These are phyloP conservation scores for Vachellia pachyceras DNA, from an alignment of 306 rosid species.

Conservation along the genomic window DNA sequence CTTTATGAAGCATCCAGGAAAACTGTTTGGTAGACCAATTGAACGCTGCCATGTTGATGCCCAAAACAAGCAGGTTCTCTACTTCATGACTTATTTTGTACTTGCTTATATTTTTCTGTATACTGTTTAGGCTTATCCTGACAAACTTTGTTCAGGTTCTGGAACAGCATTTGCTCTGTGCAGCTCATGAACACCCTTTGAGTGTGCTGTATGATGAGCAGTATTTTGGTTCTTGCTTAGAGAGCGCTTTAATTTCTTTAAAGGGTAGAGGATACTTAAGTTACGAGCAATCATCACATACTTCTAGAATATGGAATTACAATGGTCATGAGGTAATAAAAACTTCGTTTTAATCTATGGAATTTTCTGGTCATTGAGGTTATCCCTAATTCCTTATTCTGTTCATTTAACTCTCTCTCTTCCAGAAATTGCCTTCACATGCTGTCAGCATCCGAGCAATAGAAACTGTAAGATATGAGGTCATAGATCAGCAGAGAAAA, in stretches of 20 bases:
- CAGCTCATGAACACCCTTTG: constrained; percentile 82
- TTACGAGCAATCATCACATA: constrained; percentile 55
- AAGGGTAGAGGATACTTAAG: constrained; percentile 65
- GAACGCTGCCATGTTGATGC: constrained; percentile 92
- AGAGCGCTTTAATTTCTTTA: constrained; percentile 57
- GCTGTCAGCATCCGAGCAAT: constrained; percentile 82
- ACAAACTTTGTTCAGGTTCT: constrained; percentile 64
- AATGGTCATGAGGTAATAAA: constrained; percentile 74
- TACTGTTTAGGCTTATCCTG: constrained; percentile 34
- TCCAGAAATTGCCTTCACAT: constrained; percentile 81
- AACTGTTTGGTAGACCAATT: constrained; percentile 85
- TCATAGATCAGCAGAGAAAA: constrained; percentile 60
- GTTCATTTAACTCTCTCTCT: constrained; percentile 14
- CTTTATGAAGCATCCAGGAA: constrained; percentile 80
- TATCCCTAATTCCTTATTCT: constrained; percentile 26
- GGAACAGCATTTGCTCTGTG: constrained; percentile 87
- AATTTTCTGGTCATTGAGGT: constrained; percentile 37
- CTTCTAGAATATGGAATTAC: constrained; percentile 73
- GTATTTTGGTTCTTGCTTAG: constrained; percentile 74
- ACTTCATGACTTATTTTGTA: constrained; percentile 27
- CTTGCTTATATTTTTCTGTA: constrained; percentile 20
- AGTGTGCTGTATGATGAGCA: constrained; percentile 69
- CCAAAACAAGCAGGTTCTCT: constrained; percentile 79
- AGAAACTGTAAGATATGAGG: constrained; percentile 71
- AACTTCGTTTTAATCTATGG: constrained; percentile 33